Evolutionary conservation across 139 green algal species (phyloP), one percentile per base, ranked within the genome.

Genomic region (Micractinium sp.): DNA sequence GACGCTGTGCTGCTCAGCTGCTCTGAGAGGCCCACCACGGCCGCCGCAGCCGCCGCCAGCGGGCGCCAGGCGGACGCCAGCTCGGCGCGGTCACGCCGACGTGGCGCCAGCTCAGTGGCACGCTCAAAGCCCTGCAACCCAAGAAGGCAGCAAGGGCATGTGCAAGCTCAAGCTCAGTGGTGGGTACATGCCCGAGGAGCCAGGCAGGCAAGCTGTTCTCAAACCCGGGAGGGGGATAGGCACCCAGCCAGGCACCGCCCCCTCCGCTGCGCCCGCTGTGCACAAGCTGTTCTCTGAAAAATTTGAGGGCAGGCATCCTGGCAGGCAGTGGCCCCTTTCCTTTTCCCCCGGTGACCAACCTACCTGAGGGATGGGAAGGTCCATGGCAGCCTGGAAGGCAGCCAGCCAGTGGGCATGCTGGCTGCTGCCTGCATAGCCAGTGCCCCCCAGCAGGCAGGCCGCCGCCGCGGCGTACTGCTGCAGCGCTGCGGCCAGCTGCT

Each of bases 381-480:
- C 67, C 41, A 82, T 79, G 1, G 63, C 88, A 16, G 81, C 88
- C n/a, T 91, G 88, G 56, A 93, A 86, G 1, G 88, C 88, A 29
- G 36, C 84, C 14, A 66, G 35, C 91, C 91, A 93, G 35, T 88
- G 63, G 12, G 67, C 74, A 38, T 93, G 91, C 25, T 87, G 85
- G 77, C 66, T 91, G 82, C 29, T 89, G 36, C 85, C 66, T 19
- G 74, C 66, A 27, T 93, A 93, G 20, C 41, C 41, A 0, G n/a
- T 3, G 33, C 86, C 85, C 4, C 86, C 85, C 22, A 92, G 73
- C 78, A 89, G 77, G 61, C 78, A 79, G 23, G 78, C 69, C 31
- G 90, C 61, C 4, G 90, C 91, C 16, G 91, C 85, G 19, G 76
- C 63, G 79, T 92, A 94, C 81, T 89, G 81, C 83, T 89, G 85